Evolutionary conservation across 2,329 filamentous ascomycete species (phyloP).

Genomic region (Dactylellina cionopaga): DNA sequence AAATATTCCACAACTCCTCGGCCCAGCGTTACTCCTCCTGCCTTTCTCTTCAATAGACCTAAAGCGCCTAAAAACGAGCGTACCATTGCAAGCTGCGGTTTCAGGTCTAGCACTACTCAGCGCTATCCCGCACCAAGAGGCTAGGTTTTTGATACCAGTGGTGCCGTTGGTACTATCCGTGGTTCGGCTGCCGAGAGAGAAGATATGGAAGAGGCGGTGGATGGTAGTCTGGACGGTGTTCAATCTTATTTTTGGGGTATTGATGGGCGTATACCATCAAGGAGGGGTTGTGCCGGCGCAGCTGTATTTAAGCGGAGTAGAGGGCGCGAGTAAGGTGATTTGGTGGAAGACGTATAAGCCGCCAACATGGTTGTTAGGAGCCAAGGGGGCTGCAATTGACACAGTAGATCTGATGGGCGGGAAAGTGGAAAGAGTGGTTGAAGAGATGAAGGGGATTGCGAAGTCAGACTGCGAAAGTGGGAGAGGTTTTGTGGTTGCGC

Average conservation of each 20-base stretch:
- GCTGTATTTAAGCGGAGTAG: slow-evolving; percentile 61
- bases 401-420: slow-evolving; percentile 66
- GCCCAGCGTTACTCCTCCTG: slow-evolving; percentile 64
- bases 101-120: slow-evolving; percentile 55
- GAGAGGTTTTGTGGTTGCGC: slow-evolving; percentile 60
- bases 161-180: slow-evolving; percentile 66
- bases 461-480: not conserved
- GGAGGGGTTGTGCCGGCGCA: slow-evolving; percentile 66
- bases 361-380: slow-evolving; percentile 65
- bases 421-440: slow-evolving; percentile 61
- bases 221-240: slow-evolving; percentile 64
- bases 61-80: slow-evolving; percentile 7
- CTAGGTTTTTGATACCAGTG: slow-evolving; percentile 66
- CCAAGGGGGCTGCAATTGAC: slow-evolving; percentile 55
- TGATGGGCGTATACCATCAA: slow-evolving; percentile 68
- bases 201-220: slow-evolving; percentile 59
- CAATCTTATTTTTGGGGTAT: slow-evolving; percentile 63
- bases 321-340: slow-evolving; percentile 61
- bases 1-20: slow-evolving; percentile 67
- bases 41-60: slow-evolving; percentile 58
- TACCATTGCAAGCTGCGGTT: slow-evolving; percentile 55
- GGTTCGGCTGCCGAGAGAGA: slow-evolving; percentile 61
- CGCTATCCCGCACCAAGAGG: slow-evolving; percentile 63
- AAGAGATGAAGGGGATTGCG: slow-evolving; percentile 59
- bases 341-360: slow-evolving; percentile 69